phyloP scores from a whole-genome alignment of 768 basidiomycete species.

The Obba rivulosa region DNA sequence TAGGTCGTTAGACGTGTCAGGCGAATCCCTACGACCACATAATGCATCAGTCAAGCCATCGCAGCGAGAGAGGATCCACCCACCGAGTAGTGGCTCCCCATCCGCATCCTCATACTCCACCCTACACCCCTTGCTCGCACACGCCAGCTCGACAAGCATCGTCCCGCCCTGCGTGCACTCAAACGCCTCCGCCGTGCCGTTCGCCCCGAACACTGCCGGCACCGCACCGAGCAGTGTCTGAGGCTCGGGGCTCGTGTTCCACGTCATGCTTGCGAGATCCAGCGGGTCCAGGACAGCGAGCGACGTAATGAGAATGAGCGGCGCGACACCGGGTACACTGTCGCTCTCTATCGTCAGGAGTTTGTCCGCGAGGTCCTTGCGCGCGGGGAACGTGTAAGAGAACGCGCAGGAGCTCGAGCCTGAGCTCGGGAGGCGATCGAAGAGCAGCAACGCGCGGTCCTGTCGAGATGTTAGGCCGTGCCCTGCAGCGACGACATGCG shows the following conservation, averaged over 20 bases:
- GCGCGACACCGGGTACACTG: background rate
- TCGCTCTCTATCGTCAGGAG: conserved; percentile 9
- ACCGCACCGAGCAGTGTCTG: background rate
- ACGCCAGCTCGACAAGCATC: conserved; percentile 5
- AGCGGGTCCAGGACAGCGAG: background rate
- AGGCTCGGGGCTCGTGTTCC: conserved; percentile 5
- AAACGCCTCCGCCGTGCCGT: conserved; percentile 3
- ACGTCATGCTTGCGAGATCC: conserved; percentile 2
- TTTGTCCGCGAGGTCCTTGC: conserved; percentile 4
- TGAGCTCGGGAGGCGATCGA: background rate
- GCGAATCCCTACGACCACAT: background rate
- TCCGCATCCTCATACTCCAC: conserved; percentile 6
- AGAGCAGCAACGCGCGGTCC: conserved; percentile 10
- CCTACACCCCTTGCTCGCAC: conserved; percentile 6
- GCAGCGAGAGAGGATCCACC: background rate
- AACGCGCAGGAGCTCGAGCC: conserved; percentile 3
- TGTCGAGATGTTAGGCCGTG: background rate
- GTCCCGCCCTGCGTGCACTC: background rate
- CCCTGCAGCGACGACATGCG: background rate
- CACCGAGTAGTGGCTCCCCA: background rate
- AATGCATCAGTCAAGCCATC: background rate
- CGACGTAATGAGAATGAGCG: background rate
- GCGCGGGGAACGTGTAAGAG: conserved; percentile 5
- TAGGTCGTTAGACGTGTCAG: background rate
- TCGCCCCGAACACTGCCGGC: conserved; percentile 5